A percentile compares a stretch with the other conserved stretches of the same genome.
Evolutionary conservation across 257 asterid species (phyloP).

Genomic region (Solanum pinnatisectum): DNA sequence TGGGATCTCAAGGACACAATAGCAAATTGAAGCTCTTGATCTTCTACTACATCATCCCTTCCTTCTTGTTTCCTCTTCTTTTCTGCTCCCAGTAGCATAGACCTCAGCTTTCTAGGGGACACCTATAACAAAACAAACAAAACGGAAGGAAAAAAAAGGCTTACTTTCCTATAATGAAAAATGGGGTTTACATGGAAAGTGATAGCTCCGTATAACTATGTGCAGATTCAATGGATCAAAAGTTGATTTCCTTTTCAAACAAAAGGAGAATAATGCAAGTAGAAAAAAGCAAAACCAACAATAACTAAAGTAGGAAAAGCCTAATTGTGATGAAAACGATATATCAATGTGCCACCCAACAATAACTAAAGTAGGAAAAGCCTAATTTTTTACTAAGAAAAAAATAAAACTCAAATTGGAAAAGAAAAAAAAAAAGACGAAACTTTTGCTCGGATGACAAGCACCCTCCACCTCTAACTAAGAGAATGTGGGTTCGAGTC

Average conservation of each 20-base stretch:
- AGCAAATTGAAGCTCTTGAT: conserved; percentile 17
- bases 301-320: too few species aligned
- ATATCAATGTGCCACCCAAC: background rate
- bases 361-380: background rate
- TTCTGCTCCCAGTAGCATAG: conserved; percentile 11
- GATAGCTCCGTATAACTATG: background rate
- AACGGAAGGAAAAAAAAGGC: background rate
- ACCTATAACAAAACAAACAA: background rate
- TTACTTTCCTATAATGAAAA: background rate
- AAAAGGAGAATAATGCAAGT: background rate
- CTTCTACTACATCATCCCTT: conserved; percentile 3
- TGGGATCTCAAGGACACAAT: conserved; percentile 26
- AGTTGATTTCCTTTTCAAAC: background rate
- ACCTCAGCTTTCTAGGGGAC: conserved; percentile 27
- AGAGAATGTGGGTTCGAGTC: too few species aligned
- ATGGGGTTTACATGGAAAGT: background rate
- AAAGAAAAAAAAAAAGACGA: background rate
- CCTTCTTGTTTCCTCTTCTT: conserved; percentile 11
- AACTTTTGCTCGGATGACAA: background rate
- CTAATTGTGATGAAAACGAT: too few species aligned
- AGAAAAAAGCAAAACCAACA: background rate
- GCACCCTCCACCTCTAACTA: background rate
- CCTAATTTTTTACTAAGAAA: background rate
- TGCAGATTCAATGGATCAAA: conserved; percentile 1
- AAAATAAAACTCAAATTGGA: too few species aligned